Base-by-base conservation (phyloP, 768 basidiomycete species). In the Rhodosporidiobolus sp. region DNA sequence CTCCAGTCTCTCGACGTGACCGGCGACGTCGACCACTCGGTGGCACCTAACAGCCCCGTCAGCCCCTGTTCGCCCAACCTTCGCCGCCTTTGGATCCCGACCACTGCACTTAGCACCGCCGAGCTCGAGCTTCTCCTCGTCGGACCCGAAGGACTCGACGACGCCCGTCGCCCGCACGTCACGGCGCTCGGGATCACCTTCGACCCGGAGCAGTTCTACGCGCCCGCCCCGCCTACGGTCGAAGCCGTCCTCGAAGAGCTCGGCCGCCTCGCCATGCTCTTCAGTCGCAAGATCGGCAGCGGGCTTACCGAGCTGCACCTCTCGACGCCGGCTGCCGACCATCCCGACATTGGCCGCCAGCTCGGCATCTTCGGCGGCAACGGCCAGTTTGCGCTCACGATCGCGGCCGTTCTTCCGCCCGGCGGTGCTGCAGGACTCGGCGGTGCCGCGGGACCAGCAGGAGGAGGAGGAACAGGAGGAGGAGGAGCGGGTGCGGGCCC, bases 111-210 rank as follows among this genome's bases (percentile, higher is more conserved):
- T 26, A 20, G 14, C 7, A 19, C 58, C 20, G 19, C 22, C 22
- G 46, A 65, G 6, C 63, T 70, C 45, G 38, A 45, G 5, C 32
- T 30, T 1, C 63, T 70, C 9, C 43, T 70, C 32, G n/a, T 6
- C 3, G 38, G 24, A n/a, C 26, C 38, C 35, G 63, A 28, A 1
- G 16, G 6, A 8, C 58, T n/a, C 45, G 26, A 8, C 35, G 57
- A 43, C 30, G 32, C 3, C 35, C 3, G 17, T 8, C 19, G 32
- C 12, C 14, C 63, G 14, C 63, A 22, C 34, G 24, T 70, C 34
- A 12, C 9, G 38, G 22, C 69, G 1, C 69, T 70, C 57, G 69
- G 63, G 14, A 60, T 70, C 63, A 46, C 63, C 6, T 70, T 70
- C 53, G 69, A 64, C 53, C 38, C 53, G 19, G 69, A 70, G 16